Base-by-base conservation (phyloP, 2,329 filamentous ascomycete species). In the Cladosporium sp. region DNA sequence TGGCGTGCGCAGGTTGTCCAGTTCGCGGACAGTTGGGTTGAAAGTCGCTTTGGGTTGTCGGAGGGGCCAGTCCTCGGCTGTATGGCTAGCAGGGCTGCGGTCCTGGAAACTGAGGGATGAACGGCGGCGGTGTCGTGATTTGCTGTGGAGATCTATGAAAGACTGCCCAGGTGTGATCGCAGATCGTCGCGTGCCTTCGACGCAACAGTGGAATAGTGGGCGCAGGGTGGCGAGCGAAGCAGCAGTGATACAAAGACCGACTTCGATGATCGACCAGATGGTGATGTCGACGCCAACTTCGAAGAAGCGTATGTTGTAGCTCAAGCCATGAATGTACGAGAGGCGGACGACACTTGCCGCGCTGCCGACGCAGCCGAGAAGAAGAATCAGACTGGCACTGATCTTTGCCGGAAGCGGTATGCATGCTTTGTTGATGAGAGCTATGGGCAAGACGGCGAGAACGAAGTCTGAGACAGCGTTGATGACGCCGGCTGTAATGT, bases 341-440 rank as follows among this genome's bases (percentile, higher is more conserved):
- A 74, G 66, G 14, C 73, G 70, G 4, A 74, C 67, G 52, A 73
- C 52, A 24, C 72, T 71, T 26, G 72, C 68, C 15, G 71, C 66
- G 41, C 71, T 72, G 21, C 70, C 71, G n/a, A 69, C 47, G 38
- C 66, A 69, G 12, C 78, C 81, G 12, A 82, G 72, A 1, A 75
- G 72, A 52, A 83, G 74, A 60, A 83, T 74, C 5, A 78, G 65
- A 15, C 75, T 73, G 0, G 81, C 78, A 0, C 79, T 79, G 21
- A 78, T 51, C 68, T 82, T 82, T 55, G 79, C 77, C 14, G 74
- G 74, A 18, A 68, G 68, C 28, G 78, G 78, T 71, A 83, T 78
- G 55, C 79, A 75, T 11, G 79, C 74, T 24, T 78, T 76, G 70
- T 76, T 78, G 55, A 83, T 71, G 28, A 82, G 68, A 38, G 77